These are phyloP conservation scores for Lolium perenne DNA, from an alignment of 176 grass and related monocot species.

Conservation along the genomic window DNA sequence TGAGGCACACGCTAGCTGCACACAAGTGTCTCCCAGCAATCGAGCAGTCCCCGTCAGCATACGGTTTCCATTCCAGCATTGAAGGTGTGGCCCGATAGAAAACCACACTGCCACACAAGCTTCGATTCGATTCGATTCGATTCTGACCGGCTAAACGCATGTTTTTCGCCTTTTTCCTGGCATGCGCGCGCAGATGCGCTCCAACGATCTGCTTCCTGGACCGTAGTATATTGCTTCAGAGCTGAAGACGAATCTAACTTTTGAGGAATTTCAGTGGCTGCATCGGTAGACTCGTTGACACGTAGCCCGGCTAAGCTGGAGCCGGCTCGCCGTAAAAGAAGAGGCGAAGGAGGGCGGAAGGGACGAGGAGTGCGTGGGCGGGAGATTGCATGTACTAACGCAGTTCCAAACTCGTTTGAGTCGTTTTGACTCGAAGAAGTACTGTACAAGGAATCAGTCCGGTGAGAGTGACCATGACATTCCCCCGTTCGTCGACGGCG, in stretches of 20 bases:
- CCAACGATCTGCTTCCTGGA: neutral
- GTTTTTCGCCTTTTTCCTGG: no score
- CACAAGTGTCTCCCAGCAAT: no score
- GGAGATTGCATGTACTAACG: no score
- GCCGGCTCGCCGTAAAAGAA: neutral
- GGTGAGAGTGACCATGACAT: conserved; percentile 16
- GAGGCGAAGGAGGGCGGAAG: neutral
- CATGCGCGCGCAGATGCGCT: neutral
- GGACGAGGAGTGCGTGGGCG: no score
- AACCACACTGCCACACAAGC: neutral
- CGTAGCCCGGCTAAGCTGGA: neutral
- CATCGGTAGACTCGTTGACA: neutral
- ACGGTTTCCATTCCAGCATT: conserved; percentile 2
- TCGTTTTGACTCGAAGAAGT: neutral
- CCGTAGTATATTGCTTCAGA: no score
- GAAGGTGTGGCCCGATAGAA: neutral
- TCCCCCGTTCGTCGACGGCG: conserved; percentile 35
- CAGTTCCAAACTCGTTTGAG: neutral
- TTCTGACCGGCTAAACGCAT: neutral
- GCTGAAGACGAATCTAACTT: neutral
- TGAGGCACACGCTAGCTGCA: no score
- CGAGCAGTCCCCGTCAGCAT: conserved; percentile 16
- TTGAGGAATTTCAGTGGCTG: neutral
- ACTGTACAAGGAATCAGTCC: conserved; percentile 18
- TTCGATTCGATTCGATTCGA: no score